A percentile compares a stretch with the other conserved stretches of the same genome.
Conservation (phyloP, 2,329 filamentous ascomycete species). For the Mycocentrospora acerina region DNA sequence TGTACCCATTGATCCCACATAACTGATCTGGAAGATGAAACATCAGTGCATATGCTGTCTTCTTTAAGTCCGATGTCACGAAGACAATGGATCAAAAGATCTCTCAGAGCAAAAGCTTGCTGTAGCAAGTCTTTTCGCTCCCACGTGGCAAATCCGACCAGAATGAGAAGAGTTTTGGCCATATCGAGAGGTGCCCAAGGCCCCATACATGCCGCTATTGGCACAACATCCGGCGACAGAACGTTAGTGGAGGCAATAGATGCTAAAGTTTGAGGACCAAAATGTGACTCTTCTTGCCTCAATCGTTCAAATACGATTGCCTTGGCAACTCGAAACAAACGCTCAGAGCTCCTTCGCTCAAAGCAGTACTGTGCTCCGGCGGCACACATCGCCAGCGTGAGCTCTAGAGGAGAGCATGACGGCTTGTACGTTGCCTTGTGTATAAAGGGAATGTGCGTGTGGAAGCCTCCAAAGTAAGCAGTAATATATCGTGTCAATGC, state of each 20-base stretch:
- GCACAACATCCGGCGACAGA: conserved; percentile 8
- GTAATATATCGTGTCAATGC: conserved; percentile 34
- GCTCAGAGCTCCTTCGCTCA: conserved; percentile 30
- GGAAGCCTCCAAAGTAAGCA: conserved; percentile 34
- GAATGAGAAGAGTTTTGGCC: conserved; percentile 31
- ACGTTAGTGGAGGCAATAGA: conserved; percentile 17
- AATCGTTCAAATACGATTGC: conserved; percentile 31
- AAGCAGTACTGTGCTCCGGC: conserved; percentile 39
- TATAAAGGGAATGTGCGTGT: conserved; percentile 38
- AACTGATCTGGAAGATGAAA: conserved; percentile 20
- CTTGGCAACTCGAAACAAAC: conserved; percentile 32
- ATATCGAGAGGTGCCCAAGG: conserved; percentile 31
- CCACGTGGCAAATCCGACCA: conserved; percentile 37
- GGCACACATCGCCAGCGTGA: conserved; percentile 36
- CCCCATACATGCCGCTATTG: conserved; percentile 14
- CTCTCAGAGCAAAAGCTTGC: conserved; percentile 32
- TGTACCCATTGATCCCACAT: conserved; percentile 35
- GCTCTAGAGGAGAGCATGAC: conserved; percentile 31
- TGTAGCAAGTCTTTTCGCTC: conserved; percentile 31
- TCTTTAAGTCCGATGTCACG: conserved; percentile 31
- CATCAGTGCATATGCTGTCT: conserved; percentile 7
- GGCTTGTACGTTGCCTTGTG: conserved; percentile 36
- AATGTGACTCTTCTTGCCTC: conserved; percentile 26
- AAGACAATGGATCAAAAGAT: conserved; percentile 29
- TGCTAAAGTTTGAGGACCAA: conserved; percentile 25